phyloP scores from a whole-genome alignment of 2,329 filamentous ascomycete species.

The Neonectria faginata region DNA sequence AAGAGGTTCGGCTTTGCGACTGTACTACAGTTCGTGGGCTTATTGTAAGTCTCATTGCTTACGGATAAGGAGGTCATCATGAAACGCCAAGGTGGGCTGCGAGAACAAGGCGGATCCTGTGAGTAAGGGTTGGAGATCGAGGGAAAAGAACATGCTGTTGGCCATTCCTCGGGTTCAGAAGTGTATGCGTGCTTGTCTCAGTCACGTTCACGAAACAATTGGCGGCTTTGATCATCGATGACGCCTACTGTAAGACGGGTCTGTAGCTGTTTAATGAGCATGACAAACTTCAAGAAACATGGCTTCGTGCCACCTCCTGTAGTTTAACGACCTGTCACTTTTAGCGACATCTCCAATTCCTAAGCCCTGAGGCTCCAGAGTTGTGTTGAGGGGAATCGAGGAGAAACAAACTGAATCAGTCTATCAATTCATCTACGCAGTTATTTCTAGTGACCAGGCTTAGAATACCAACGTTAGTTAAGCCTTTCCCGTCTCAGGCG shows the following conservation, averaged over 20 bases:
- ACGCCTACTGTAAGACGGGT: neutral
- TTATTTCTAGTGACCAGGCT: no score
- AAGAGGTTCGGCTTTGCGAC: constrained; percentile 22
- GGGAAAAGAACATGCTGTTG: neutral
- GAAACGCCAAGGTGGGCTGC: neutral
- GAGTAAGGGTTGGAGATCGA: neutral
- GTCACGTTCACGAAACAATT: neutral
- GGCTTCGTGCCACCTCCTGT: no score
- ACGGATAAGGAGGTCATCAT: neutral
- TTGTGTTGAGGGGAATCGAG: no score
- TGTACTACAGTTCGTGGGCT: constrained; percentile 19
- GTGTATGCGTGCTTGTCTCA: neutral
- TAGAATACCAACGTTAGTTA: no score
- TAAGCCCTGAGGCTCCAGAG: no score
- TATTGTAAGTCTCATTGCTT: constrained; percentile 15
- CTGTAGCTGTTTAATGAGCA: no score
- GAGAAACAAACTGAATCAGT: no score
- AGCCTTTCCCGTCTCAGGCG: no score
- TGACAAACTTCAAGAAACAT: no score
- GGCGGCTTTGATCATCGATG: constrained; percentile 5
- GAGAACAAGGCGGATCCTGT: neutral
- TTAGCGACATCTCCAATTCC: no score
- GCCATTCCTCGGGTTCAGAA: neutral
- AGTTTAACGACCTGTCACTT: no score
- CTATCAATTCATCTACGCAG: no score